Evolutionary conservation across 2,329 filamentous ascomycete genomes (phyloP), one percentile per base, ranked within the genome.

Genomic region (Aspergillus sp.): DNA sequence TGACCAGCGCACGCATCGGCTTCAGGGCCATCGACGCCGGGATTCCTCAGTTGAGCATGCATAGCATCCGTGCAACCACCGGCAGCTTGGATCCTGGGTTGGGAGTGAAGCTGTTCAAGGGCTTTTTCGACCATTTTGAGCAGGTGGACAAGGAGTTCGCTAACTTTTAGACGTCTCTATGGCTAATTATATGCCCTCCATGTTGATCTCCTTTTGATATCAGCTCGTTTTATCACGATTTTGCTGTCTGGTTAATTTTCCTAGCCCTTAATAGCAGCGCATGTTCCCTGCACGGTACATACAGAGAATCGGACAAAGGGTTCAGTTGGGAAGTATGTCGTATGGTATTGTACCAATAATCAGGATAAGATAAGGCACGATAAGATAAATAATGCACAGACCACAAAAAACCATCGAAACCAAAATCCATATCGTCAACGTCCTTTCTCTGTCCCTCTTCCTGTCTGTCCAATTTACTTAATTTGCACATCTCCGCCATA

Each of bases 21-120:
- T 79, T 93, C 37, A 68, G 84, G 32, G 76, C 85, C 0, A 82
- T 91, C 30, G 89, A 96, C 55, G 86, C 84, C 1, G 89, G 89
- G 10, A 80, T 96, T 49, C 80, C 86, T 4, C 89, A 96, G 64
- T 63, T 95, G 47, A 89, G 82, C 52, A 96, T 96, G 89, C 89
- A 96, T 60, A 84, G 78, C 32, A 82, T 96, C 44, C 74, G 89
- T 15, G 89, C 89, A 0, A 94, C 86, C 0, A 93, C 85, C 0
- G 89, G 89, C 2, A 74, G 75, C 24, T 58, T 88, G 43, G 89
- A 96, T 53, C 89, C 89, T 0, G 89, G 89, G 0, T 64, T 95
- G 44, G 89, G 88, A 3, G 82, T 91, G 12, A 80, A 84, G 62
- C 75, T 86, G 44, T 95, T 94, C 66, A 82, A 85, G 68, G 86